Percentiles rank a stretch among this genome's conserved stretches.
These are phyloP conservation scores for Huntiella bhutanensis DNA, from an alignment of 2,329 filamentous ascomycete genomes.

Conservation along the genomic window DNA sequence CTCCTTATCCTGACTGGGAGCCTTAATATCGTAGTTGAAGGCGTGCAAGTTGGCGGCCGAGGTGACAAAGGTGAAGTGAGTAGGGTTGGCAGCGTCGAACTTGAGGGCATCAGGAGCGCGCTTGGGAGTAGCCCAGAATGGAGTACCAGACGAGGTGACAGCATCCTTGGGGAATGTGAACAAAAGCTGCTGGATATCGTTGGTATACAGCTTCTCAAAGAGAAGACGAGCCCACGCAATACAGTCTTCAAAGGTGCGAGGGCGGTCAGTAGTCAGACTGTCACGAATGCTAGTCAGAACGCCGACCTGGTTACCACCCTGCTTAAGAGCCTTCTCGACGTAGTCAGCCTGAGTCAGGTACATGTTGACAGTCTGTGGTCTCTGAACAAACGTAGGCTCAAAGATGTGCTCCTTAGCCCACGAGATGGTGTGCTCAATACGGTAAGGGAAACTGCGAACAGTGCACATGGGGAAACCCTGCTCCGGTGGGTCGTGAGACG, in stretches of 20 bases:
- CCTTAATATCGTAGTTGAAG: conserved; percentile 94
- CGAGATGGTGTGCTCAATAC: conserved; percentile 95
- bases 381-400: conserved; percentile 82
- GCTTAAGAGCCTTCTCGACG: conserved; percentile 68
- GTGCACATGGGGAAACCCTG: conserved; percentile 99
- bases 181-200: conserved; percentile 83
- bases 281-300: conserved; percentile 80
- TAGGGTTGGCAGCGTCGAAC: conserved; percentile 68
- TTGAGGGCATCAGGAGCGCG: conserved; percentile 80
- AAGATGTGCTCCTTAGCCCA: conserved; percentile 88
- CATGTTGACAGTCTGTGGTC: conserved; percentile 81
- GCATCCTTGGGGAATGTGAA: conserved; percentile 97
- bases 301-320: conserved; percentile 86
- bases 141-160: conserved; percentile 67
- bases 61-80: conserved; percentile 74
- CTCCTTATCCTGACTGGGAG: conserved; percentile 49
- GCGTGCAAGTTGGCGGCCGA: conserved; percentile 83
- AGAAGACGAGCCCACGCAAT: conserved; percentile 85
- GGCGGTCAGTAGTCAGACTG: conserved; percentile 80
- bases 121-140: conserved; percentile 97
- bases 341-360: conserved; percentile 88
- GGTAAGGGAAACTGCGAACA: conserved; percentile 89
- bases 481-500: conserved; percentile 88
- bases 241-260: conserved; percentile 84
- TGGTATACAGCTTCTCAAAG: conserved; percentile 94